These are phyloP conservation scores for Claviceps purpurea DNA, from an alignment of 2,329 filamentous ascomycete genomes.

Conservation along the genomic window DNA sequence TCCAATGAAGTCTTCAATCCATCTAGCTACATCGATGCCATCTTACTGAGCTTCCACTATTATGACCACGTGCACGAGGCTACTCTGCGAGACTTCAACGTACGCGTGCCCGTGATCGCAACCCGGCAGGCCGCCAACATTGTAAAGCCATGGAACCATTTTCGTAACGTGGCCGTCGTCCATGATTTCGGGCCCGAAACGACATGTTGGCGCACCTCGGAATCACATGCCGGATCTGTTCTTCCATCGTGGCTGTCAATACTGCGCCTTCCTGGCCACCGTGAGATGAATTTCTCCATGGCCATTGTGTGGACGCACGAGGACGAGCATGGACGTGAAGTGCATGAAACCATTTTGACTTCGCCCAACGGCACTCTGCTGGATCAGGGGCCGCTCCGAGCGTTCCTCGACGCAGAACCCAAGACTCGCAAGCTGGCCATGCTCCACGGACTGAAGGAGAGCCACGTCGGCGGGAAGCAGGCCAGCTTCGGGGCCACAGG, in stretches of 20 bases:
- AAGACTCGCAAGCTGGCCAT: constrained; percentile 6
- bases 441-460: constrained; percentile 7
- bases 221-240: constrained; percentile 2
- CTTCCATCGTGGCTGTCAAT: constrained; percentile 6
- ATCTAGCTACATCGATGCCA: constrained; percentile 6
- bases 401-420: constrained; percentile 5
- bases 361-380: constrained; percentile 5
- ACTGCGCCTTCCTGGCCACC: constrained; percentile 6
- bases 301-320: constrained; percentile 7
- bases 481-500: constrained; percentile 4
- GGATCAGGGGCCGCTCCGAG: constrained; percentile 3
- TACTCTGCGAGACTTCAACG: constrained; percentile 4
- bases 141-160: constrained; percentile 7
- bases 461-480: constrained; percentile 6
- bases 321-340: neutral
- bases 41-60: constrained; percentile 6
- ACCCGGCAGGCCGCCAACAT: constrained; percentile 6
- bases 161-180: constrained; percentile 4
- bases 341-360: constrained; percentile 5
- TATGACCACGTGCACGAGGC: constrained; percentile 7
- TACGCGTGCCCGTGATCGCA: constrained; percentile 6
- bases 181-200: neutral
- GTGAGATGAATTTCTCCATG: constrained; percentile 6
- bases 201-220: constrained; percentile 2
- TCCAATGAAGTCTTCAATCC: constrained; percentile 8